Evolutionary conservation across 805 yeast genomes (phyloP), one percentile per base, ranked within the genome.

Genomic region (Kregervanrija delftensis): DNA sequence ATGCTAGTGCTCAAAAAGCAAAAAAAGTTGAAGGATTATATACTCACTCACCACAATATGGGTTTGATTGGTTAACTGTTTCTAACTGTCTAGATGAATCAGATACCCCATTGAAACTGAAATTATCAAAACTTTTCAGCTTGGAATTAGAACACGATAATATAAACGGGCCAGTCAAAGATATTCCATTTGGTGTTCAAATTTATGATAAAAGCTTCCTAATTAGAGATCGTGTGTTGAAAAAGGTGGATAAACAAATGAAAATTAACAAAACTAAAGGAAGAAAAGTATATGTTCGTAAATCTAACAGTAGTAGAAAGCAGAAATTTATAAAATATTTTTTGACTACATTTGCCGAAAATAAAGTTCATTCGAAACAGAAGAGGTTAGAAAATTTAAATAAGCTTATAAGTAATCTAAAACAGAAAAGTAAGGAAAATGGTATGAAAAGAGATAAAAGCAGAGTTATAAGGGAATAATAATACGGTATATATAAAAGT

Each of bases 11-110:
- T 2, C 5, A 22, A 22, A 22, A 22, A 22, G 8, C 28, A 6
- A 22, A 22, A 4, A 15, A 44, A 35, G 22, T 16, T 34, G 34
- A 35, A 16, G 40, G 14, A 8, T 8, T 16, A n/a, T 8, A 30
- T 17, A 8, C 33, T 9, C 11, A 13, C 8, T 22, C 33, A 13
- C 41, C 41, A 3, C 15, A 22, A 11, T 42, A 35, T 39, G 46
- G 44, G 2, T 17, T 46, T 6, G 43, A 46, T 33, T 46, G 49
- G 49, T 17, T 46, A 12, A 30, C 33, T 11, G 45, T 46, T 5
- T 36, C 40, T 10, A 36, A 45, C 3, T 36, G 38, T 2, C 28
- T 46, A 6, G 39, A 35, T 14, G 13, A 30, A 4, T 22, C 40
- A 3, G 49, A 46, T 37, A 37, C 40, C 15, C 9, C 30, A 8